Evolutionary conservation across 1,284 basidiomycete species (phyloP), one percentile per base, ranked within the genome.

Genomic region (Cutaneotrichosporon dermatis): DNA sequence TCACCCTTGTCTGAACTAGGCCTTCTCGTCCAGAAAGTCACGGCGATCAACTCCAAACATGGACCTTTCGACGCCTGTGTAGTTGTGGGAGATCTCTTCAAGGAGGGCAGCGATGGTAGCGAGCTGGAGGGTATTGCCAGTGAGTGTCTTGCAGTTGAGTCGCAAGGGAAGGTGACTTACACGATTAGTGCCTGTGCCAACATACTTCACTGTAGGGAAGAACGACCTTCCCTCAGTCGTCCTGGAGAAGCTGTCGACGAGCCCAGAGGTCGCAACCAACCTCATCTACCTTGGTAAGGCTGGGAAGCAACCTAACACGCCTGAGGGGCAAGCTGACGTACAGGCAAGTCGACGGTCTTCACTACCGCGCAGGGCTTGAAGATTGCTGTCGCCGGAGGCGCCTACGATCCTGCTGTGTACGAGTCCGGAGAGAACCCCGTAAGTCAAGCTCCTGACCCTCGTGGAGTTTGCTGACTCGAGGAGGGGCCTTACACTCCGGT

Each of bases 51-150:
- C 79, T 82, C 85, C 59, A 98, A 97, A 76, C 90, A 98, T 78
- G 94, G 94, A 57, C 92, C 91, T 68, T 99, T 99, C 73, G 88
- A 92, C 69, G 84, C 92, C 41, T 85, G 89, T 15, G 82, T 99
- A 48, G 88, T 92, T 66, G 80, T 85, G 3, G 94, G 95, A 5
- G 93, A 99, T 79, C 89, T 98, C 75, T 99, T 99, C 78, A 87
- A 86, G 4, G 82, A 82, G 8, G 76, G 80, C 15, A 81, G 80
- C 62, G 81, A 81, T 54, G 77, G 76, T 1, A 73, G 70, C 11
- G 80, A 82, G 37, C 69, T 80, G 1, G 74, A 9, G 84, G 11
- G 72, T 73, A 16, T 76, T 37, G 66, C 49, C 36, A 67, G 73
- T 73, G 54, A 63, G 72, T 64, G 39, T 12, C 8, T 40, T 25